Evolutionary conservation across 1,139 yeast genomes (phyloP), one percentile per base, ranked within the genome.

Genomic region (Arxiozyma bovina): DNA sequence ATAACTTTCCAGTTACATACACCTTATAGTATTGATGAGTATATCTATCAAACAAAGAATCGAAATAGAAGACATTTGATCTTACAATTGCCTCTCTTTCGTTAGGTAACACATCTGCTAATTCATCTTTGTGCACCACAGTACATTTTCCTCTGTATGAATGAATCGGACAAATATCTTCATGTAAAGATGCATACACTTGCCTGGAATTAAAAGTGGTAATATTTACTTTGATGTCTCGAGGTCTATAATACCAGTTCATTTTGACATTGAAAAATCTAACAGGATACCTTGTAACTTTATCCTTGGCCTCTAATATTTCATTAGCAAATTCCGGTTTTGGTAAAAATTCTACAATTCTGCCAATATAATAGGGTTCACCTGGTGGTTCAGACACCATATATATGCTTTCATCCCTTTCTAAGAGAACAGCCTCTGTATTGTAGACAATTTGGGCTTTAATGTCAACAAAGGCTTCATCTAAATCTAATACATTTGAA

Each of bases 361-460:
- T 75, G 0, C 96, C 98, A 50, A 93, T 80, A 64, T 88, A 90
- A 72, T 87, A 91, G 0, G 98, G 97, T 63, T 91, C 98, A 1
- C 96, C 95, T 0, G 96, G 93, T 0, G 97, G 97, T 67, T 89
- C 97, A 59, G 95, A 83, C 27, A 90, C 77, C 81, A 93, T 83
- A 67, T 87, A 91, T 6, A 91, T 85, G 60, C 78, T 84, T 55
- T 91, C 96, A 56, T 77, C 74, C 41, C 64, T 64, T 38, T 71
- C 63, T 18, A 71, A 55, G 4, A 72, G 60, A 7, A 60, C 60
- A 1, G 76, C 74, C 44, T 72, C 73, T 2, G 61, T 58, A 54
- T 62, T 52, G 20, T 49, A 34, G 58, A 57, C 52, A 48, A 70
- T 11, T 56, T 67, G 64, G 52, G 63, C 53, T 43, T 54, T 44